Evolutionary conservation across 2,329 filamentous ascomycete species (phyloP), one percentile per base, ranked within the genome.

Genomic region (Gremmenia infestans): DNA sequence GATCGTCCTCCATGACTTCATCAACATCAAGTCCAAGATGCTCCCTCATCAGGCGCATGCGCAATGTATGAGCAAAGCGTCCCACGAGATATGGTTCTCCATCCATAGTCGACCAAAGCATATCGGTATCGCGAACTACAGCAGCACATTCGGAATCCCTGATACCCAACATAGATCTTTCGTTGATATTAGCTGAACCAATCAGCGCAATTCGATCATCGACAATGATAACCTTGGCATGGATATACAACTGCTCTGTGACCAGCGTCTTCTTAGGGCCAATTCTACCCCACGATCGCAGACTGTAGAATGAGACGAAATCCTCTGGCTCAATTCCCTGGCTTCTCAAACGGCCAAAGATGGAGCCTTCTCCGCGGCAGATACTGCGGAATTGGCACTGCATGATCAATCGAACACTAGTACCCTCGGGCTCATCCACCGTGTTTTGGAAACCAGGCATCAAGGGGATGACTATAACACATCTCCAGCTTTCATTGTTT

Each of bases 371-470:
- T 15, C 94, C 94, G 63, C 94, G 87, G 68, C 91, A 97, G 63
- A 99, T 97, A 71, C 92, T 97, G 63, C 90, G 87, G 72, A 91
- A 97, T 72, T 99, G 94, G 69, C 92, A 97, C 72, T 96, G 91
- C 82, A 99, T 91, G 70, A 97, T 99, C 60, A 97, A 76, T 54
- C 94, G 86, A 43, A 99, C 89, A 73, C 92, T 97, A 37, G 90
- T 96, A 42, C 94, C 94, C 63, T 97, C 93, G 65, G 94, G 89
- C 62, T 91, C 87, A 64, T 96, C 91, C 19, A 99, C 93, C 0
- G 91, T 95, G 67, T 96, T 97, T 72, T 97, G 92, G 73, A 97
- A 99, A 2, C 94, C 94, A n/a, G 94, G 94, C 85, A 99, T 95
- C 35, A 99, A 78, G 1, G 94, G 94, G 57, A 99, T 95, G 59